Evolutionary conservation across 371 early-diverging fungal species (phyloP).

Genomic region (Circinella minor): DNA sequence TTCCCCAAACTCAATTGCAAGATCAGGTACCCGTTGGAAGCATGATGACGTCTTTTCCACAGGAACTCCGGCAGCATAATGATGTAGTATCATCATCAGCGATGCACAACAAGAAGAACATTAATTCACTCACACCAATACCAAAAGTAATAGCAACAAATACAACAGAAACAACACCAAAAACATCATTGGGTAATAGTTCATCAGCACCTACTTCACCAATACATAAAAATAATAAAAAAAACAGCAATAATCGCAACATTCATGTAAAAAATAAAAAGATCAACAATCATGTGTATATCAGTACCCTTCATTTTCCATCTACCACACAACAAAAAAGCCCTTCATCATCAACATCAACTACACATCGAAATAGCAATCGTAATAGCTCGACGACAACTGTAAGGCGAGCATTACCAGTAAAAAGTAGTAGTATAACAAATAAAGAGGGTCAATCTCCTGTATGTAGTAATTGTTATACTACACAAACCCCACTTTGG

Average conservation of each 20-base stretch:
- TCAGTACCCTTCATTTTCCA: slow-evolving; percentile 6
- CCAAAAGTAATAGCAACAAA: too few relatives aligned
- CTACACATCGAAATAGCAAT: background rate
- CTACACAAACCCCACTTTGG: slow-evolving; percentile 92
- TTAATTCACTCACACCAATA: too few relatives aligned
- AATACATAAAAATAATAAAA: background rate
- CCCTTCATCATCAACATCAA: too few relatives aligned
- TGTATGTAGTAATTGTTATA: slow-evolving; percentile 81
- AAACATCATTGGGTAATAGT: slow-evolving; percentile 2
- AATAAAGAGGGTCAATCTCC: slow-evolving; percentile 1
- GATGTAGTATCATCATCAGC: too few relatives aligned
- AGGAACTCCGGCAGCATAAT: too few relatives aligned
- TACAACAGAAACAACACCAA: background rate
- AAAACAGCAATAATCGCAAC: too few relatives aligned
- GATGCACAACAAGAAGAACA: too few relatives aligned
- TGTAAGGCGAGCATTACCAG: background rate
- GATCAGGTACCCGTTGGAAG: background rate
- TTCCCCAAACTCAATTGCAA: slow-evolving; percentile 19
- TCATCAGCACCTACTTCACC: slow-evolving; percentile 1
- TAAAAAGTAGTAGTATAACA: slow-evolving; percentile 9
- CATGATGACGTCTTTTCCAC: slow-evolving; percentile 7
- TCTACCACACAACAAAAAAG: background rate
- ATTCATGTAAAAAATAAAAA: background rate
- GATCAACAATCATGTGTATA: slow-evolving; percentile 6
- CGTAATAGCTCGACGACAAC: background rate